Conservation (phyloP, 2,329 filamentous ascomycete genomes). For the Aureobasidium uvarum region DNA sequence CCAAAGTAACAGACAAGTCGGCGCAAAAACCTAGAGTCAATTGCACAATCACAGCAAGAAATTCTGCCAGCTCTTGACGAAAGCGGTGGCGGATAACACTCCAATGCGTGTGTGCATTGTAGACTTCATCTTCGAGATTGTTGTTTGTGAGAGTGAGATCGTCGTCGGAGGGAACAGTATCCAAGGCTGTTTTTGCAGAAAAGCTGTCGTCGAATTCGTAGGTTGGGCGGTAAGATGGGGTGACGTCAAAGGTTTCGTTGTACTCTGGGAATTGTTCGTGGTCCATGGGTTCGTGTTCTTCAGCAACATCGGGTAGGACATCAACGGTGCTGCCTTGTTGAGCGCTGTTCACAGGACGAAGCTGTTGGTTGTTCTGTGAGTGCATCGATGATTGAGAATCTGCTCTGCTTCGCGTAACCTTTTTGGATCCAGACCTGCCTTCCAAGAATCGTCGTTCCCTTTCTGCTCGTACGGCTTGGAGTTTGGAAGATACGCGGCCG, state of each 20-base stretch:
- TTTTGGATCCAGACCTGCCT: constrained; percentile 13
- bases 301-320: background rate
- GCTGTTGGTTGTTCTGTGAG: background rate
- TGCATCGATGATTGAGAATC: constrained; percentile 13
- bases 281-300: constrained; percentile 13
- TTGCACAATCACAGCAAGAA: constrained; percentile 20
- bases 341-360: background rate
- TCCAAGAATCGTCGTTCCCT: constrained; percentile 13
- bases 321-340: constrained; percentile 14
- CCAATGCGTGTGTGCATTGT: constrained; percentile 24
- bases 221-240: background rate
- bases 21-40: constrained; percentile 22
- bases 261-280: constrained; percentile 13
- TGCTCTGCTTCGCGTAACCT: background rate
- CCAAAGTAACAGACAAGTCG: constrained; percentile 6
- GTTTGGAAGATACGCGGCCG: constrained; percentile 7
- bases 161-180: background rate
- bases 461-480: constrained; percentile 18
- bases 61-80: constrained; percentile 18
- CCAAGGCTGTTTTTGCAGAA: constrained; percentile 12
- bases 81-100: constrained; percentile 15
- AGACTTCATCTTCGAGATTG: constrained; percentile 18
- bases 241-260: constrained; percentile 1
- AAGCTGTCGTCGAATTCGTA: constrained; percentile 23
- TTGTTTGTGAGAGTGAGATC: background rate